A percentile compares a stretch with the other conserved stretches of the same genome.
phyloP scores from a whole-genome alignment of 2,329 filamentous ascomycete species.

The Lasiodiplodia theobromae region DNA sequence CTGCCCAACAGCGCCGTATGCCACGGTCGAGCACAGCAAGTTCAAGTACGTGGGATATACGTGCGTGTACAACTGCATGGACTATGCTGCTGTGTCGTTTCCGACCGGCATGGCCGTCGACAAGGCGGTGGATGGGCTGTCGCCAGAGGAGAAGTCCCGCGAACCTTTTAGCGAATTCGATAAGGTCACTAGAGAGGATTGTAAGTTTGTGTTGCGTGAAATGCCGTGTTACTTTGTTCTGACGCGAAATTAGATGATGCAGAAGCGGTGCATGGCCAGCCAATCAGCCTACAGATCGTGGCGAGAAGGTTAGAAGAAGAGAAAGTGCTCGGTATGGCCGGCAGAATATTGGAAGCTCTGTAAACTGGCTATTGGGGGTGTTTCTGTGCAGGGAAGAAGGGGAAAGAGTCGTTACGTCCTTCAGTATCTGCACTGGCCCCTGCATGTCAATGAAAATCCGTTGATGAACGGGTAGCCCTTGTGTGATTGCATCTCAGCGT shows the following conservation, averaged over 20 bases:
- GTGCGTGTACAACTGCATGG: conserved; percentile 57
- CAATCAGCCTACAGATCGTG: conserved; percentile 52
- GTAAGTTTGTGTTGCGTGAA: conserved; percentile 41
- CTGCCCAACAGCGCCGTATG: conserved; percentile 45
- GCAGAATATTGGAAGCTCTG: conserved; percentile 43
- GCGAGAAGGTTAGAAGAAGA: conserved; percentile 52
- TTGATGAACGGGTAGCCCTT: not conserved
- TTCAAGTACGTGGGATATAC: conserved; percentile 50
- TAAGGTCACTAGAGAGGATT: conserved; percentile 45
- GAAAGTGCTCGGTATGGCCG: conserved; percentile 51
- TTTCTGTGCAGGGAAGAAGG: too few relatives aligned
- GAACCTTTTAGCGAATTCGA: conserved; percentile 21
- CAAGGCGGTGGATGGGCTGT: conserved; percentile 34
- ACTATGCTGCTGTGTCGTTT: conserved; percentile 56
- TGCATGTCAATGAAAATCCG: not conserved
- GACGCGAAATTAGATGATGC: conserved; percentile 41
- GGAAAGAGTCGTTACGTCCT: too few relatives aligned
- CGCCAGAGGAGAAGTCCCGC: conserved; percentile 46
- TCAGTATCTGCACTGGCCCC: not conserved
- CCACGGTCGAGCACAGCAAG: conserved; percentile 33
- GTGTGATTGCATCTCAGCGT: too few relatives aligned
- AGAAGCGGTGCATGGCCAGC: conserved; percentile 52
- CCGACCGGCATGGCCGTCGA: conserved; percentile 45
- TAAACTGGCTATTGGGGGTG: not conserved
- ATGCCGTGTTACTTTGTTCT: not conserved